These are phyloP conservation scores for Quercus lobata DNA, from an alignment of 331 rosid genomes.

Conservation along the genomic window DNA sequence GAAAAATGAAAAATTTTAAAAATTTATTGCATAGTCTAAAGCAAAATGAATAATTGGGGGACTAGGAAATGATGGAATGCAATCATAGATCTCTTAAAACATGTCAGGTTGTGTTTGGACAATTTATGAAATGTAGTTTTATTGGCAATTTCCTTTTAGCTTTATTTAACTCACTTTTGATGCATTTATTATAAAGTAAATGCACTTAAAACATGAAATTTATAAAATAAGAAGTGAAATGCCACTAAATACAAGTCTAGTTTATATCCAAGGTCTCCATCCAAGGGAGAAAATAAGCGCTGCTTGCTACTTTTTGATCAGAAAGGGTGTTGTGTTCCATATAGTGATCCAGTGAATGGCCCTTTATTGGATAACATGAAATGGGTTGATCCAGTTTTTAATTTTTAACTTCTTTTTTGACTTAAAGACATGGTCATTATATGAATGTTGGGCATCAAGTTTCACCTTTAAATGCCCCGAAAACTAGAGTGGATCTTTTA, in stretches of 20 bases:
- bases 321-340: too few relatives aligned
- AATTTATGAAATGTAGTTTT: neutral
- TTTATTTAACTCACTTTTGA: neutral
- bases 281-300: too few relatives aligned
- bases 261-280: neutral
- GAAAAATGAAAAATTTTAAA: neutral
- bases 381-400: too few relatives aligned
- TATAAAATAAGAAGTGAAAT: neutral
- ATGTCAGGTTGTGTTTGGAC: neutral
- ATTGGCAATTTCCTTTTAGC: neutral
- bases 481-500: neutral
- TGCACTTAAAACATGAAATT: neutral
- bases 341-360: too few relatives aligned
- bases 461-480: neutral
- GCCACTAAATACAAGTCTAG: neutral
- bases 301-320: too few relatives aligned
- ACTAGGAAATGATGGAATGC: neutral
- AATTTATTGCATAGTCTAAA: neutral
- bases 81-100: neutral
- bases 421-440: too few relatives aligned
- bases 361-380: too few relatives aligned
- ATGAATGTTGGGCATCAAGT: neutral
- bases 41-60: neutral
- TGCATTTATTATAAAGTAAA: neutral
- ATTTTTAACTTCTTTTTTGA: too few relatives aligned